phyloP scores from a whole-genome alignment of 2,329 filamentous ascomycete species.

The Cladophialophora immunda region DNA sequence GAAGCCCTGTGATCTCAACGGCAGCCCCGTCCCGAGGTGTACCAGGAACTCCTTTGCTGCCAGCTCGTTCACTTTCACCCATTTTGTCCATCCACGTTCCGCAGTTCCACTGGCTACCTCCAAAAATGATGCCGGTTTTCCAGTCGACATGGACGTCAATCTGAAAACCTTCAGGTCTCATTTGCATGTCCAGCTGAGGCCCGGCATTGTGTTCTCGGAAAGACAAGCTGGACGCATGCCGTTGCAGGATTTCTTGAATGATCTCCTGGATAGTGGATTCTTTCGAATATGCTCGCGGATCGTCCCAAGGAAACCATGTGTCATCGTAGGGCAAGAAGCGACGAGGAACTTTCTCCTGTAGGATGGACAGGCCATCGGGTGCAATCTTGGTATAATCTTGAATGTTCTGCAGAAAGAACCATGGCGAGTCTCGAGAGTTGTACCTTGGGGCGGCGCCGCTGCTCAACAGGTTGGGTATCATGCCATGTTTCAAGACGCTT shows the following conservation, averaged over 20 bases:
- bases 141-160: constrained; percentile 92
- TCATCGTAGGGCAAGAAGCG: constrained; percentile 96
- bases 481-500: constrained; percentile 95
- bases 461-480: constrained; percentile 94
- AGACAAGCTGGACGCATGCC: constrained; percentile 87
- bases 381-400: constrained; percentile 89
- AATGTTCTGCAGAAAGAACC: constrained; percentile 97
- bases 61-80: constrained; percentile 93
- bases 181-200: constrained; percentile 85
- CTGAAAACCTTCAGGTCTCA: constrained; percentile 91
- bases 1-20: constrained; percentile 90
- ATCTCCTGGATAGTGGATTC: constrained; percentile 86
- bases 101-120: constrained; percentile 93
- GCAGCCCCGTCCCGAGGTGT: constrained; percentile 97
- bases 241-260: constrained; percentile 90
- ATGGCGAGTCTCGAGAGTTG: constrained; percentile 94
- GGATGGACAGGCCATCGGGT: constrained; percentile 75
- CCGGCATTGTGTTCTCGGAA: constrained; percentile 97
- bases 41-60: constrained; percentile 90
- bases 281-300: constrained; percentile 83
- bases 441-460: constrained; percentile 87
- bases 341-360: constrained; percentile 79
- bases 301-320: constrained; percentile 86
- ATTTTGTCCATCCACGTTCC: constrained; percentile 99
- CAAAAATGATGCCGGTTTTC: constrained; percentile 88